Evolutionary conservation across 768 basidiomycete species (phyloP).

Genomic region (Daedaleopsis sinensis): DNA sequence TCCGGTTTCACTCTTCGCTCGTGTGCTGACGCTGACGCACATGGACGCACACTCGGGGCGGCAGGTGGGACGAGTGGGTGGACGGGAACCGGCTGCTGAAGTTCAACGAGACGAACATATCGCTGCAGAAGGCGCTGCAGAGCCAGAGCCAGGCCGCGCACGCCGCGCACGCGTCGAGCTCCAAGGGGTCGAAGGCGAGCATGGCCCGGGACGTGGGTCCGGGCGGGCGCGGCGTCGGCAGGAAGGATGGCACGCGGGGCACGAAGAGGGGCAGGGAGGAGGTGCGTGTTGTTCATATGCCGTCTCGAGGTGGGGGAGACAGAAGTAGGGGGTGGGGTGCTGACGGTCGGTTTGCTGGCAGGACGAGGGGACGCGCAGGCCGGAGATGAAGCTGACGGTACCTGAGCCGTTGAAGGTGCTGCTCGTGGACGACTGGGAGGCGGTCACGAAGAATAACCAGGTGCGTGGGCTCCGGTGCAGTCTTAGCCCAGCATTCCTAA

Average conservation of each 20-base stretch:
- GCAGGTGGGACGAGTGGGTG: conserved; percentile 98
- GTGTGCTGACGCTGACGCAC: neutral
- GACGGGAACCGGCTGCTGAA: conserved; percentile 81
- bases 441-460: conserved; percentile 92
- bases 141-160: conserved; percentile 44
- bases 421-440: conserved; percentile 98
- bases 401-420: conserved; percentile 89
- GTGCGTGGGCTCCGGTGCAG: conserved; percentile 39
- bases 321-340: neutral
- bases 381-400: conserved; percentile 88
- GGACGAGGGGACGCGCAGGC: conserved; percentile 78
- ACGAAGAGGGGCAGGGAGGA: conserved; percentile 78
- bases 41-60: neutral
- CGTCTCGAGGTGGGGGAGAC: neutral
- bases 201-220: conserved; percentile 12
- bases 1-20: neutral
- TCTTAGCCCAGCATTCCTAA: too few species aligned
- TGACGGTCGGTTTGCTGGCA: conserved; percentile 32
- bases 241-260: conserved; percentile 69
- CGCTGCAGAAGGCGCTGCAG: conserved; percentile 71
- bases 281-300: conserved; percentile 39
- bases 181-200: conserved; percentile 32
- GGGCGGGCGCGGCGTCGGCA: conserved; percentile 23
- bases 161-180: conserved; percentile 38
- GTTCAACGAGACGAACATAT: conserved; percentile 77